Base-by-base conservation (phyloP, 495 filamentous ascomycete genomes). In the Massariosphaeria phaeospora region DNA sequence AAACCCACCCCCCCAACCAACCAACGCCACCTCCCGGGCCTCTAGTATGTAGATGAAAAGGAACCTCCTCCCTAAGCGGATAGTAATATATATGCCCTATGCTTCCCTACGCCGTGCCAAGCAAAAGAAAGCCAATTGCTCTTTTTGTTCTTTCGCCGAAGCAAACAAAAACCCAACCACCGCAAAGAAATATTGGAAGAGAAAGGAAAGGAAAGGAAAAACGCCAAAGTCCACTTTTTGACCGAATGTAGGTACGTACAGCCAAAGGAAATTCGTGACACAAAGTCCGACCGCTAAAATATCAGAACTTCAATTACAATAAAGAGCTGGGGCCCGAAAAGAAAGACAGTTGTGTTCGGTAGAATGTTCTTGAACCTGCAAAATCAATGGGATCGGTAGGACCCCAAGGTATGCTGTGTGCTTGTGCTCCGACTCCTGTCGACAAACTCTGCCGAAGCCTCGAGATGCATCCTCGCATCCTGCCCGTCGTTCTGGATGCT, bases 401-500 rank as follows among this genome's bases (percentile, higher is more conserved):
- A 50, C 20, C 9, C 31, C 24, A 26, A 26, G 26, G 24, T 33
- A 3, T 24, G 40, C 20, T 43, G 40, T 8, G 43, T 62, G 38
- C 59, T 59, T 7, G 48, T 42, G 46, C 59, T 62, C 31, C 54
- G 49, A 31, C 44, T 52, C 47, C 54, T 34, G 13, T 66, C 57
- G 17, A 68, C 61, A 29, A 68, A 31, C 47, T 68, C 66, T 3
- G 66, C 66, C 11, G 55, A 47, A 9, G 61, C 66, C 20, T 62
- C 66, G n/a, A 60, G 46, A 48, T 66, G 59, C 15, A 41, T 47
- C 13, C 50, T 43, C 15, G 39, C 29, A 29, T 48, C 44, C 36
- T 45, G 51, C 8, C 25, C 13, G 9, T 51, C 46, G 6, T 51
- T 59, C 5, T 76, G 75, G 39, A 83, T 79, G 43, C 79, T 76